Evolutionary conservation across 139 green algal genomes (phyloP).

Genomic region (Diplosphaera chodatii): DNA sequence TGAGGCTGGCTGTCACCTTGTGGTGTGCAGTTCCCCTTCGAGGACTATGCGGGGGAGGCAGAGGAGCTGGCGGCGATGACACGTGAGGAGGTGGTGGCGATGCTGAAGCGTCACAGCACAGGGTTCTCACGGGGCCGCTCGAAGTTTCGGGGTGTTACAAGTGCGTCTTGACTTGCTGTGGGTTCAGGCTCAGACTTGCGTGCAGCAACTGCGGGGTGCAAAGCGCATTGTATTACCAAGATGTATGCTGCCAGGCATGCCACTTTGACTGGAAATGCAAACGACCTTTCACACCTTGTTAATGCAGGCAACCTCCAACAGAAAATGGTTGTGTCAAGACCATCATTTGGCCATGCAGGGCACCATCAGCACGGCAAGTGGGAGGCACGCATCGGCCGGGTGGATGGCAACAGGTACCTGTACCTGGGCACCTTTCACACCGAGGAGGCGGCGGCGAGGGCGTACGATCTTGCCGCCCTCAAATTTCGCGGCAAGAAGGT

Average conservation of each 20-base stretch:
- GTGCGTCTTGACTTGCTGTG: too few species aligned
- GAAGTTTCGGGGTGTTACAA: constrained; percentile 71
- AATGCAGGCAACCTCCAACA: too few species aligned
- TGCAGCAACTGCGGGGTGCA: too few species aligned
- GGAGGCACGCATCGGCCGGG: constrained; percentile 75
- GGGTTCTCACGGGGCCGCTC: constrained; percentile 38
- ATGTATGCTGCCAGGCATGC: too few species aligned
- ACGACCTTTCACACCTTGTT: too few species aligned
- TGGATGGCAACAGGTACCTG: constrained; percentile 41
- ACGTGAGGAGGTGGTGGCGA: constrained; percentile 56
- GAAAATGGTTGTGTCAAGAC: too few species aligned
- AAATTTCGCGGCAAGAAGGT: constrained; percentile 51
- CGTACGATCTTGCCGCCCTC: constrained; percentile 62
- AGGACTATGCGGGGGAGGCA: constrained; percentile 54
- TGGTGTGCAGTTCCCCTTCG: constrained; percentile 53
- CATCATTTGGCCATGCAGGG: too few species aligned
- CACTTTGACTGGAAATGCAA: too few species aligned
- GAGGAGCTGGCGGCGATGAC: constrained; percentile 31
- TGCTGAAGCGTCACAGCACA: constrained; percentile 8
- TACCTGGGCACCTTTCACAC: constrained; percentile 69
- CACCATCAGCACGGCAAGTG: constrained; percentile 68
- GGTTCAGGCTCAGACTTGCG: too few species aligned
- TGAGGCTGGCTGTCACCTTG: too few species aligned
- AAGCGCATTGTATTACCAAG: too few species aligned
- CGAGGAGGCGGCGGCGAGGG: constrained; percentile 51